Evolutionary conservation across 257 asterid genomes (phyloP).

Genomic region (Solanum piurae): DNA sequence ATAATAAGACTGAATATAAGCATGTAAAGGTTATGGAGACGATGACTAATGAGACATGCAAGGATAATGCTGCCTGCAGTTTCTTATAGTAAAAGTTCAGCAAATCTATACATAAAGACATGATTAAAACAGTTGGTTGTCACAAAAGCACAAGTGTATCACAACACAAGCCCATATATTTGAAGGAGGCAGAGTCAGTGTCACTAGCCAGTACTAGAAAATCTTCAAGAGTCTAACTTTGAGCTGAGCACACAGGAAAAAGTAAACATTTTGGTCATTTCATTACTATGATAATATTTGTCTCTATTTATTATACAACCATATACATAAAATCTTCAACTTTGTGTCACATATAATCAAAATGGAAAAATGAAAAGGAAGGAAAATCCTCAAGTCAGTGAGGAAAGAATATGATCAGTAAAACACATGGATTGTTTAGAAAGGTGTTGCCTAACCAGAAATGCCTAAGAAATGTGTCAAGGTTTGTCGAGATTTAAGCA

Average conservation of each 20-base stretch:
- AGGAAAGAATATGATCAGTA: not conserved
- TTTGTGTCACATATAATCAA: not conserved
- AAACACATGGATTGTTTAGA: not conserved
- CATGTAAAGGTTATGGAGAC: not conserved
- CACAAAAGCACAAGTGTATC: not conserved
- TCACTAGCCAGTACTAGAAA: not conserved
- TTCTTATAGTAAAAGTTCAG: not conserved
- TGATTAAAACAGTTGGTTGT: not conserved
- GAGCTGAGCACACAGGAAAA: not conserved
- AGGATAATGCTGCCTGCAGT: not conserved
- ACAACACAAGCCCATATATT: not conserved
- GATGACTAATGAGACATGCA: not conserved
- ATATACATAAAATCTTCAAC: not conserved
- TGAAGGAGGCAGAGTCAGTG: not conserved
- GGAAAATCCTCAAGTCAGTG: not conserved
- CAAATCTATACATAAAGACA: not conserved
- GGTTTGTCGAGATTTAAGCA: not conserved
- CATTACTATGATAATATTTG: not conserved
- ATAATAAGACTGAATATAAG: not conserved
- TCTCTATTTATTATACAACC: not conserved
- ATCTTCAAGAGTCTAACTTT: not conserved
- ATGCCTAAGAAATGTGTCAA: not conserved
- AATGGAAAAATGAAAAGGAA: not conserved
- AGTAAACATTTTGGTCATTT: not conserved
- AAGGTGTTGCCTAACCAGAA: not conserved